Percentiles rank a stretch among this genome's conserved stretches.
Evolutionary conservation across 2,329 filamentous ascomycete genomes (phyloP).

Genomic region (Fusarium pseudonygamai): DNA sequence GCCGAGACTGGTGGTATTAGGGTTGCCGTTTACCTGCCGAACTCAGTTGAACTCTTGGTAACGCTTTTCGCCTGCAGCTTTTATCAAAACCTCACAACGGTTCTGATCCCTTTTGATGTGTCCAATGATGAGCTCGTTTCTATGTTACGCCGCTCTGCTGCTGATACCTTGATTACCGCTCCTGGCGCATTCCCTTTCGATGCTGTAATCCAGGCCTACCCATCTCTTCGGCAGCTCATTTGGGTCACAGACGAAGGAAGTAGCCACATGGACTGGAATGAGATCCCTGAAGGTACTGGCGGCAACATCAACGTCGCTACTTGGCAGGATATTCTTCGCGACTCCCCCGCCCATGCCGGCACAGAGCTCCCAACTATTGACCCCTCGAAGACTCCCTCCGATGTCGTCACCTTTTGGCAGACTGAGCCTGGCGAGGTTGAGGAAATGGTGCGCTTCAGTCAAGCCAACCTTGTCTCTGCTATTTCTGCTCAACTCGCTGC

Average conservation of each 20-base stretch:
- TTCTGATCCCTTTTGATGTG: slow-evolving; percentile 86
- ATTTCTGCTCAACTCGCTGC: slow-evolving; percentile 80
- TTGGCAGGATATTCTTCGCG: slow-evolving; percentile 89
- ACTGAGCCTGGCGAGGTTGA: slow-evolving; percentile 60
- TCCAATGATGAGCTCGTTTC: slow-evolving; percentile 73
- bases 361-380: slow-evolving; percentile 72
- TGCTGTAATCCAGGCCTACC: slow-evolving; percentile 72
- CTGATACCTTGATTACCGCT: slow-evolving; percentile 83
- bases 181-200: slow-evolving; percentile 89
- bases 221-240: slow-evolving; percentile 78
- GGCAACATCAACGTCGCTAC: slow-evolving; percentile 83
- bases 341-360: slow-evolving; percentile 67
- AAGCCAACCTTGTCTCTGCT: slow-evolving; percentile 86
- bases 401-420: slow-evolving; percentile 75
- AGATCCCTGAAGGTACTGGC: slow-evolving; percentile 80
- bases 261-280: slow-evolving; percentile 94
- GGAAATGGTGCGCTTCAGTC: slow-evolving; percentile 84
- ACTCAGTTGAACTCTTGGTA: slow-evolving; percentile 87
- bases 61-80: slow-evolving; percentile 90
- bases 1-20: slow-evolving; percentile 76
- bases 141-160: slow-evolving; percentile 76
- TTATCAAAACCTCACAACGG: slow-evolving; percentile 80
- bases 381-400: slow-evolving; percentile 61
- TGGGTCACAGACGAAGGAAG: slow-evolving; percentile 95
- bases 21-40: slow-evolving; percentile 90